phyloP scores from a whole-genome alignment of 805 yeast species.

The Sugiyamaella americana region DNA sequence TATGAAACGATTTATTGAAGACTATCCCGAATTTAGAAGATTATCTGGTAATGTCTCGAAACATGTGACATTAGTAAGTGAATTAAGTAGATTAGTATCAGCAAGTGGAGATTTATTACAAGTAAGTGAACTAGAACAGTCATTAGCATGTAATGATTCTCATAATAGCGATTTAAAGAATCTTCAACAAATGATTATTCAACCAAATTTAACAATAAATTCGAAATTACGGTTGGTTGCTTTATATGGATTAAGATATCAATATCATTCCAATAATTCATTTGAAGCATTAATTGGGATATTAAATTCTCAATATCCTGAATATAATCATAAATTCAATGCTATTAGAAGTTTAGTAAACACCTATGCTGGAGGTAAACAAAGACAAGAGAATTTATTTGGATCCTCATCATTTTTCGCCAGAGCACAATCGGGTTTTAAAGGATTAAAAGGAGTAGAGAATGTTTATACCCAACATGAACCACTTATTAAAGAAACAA shows the following conservation, averaged over 20 bases:
- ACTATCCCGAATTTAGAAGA: conserved; percentile 89
- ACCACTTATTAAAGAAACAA: conserved; percentile 56
- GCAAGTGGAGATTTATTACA: conserved; percentile 60
- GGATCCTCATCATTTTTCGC: conserved; percentile 35
- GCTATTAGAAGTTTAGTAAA: conserved; percentile 42
- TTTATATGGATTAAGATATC: conserved; percentile 69
- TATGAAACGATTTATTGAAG: conserved; percentile 84
- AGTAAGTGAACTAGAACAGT: conserved; percentile 85
- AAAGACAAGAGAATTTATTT: conserved; percentile 40
- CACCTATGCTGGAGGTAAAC: conserved; percentile 39
- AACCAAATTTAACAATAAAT: conserved; percentile 38
- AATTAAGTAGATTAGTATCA: conserved; percentile 70
- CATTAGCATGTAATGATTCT: conserved; percentile 60
- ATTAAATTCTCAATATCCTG: conserved; percentile 19
- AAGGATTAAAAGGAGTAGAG: conserved; percentile 41
- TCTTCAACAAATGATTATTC: conserved; percentile 48
- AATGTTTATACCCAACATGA: conserved; percentile 83
- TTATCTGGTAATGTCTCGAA: conserved; percentile 83
- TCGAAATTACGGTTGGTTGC: conserved; percentile 68
- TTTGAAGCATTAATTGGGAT: conserved; percentile 25
- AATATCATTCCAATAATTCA: conserved; percentile 44
- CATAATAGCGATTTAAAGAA: conserved; percentile 52
- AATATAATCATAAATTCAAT: conserved; percentile 32
- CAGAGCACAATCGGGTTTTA: conserved; percentile 38
- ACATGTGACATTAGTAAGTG: conserved; percentile 86